Conservation (phyloP, 768 basidiomycete species). For the Rhodotorula diobovata region DNA sequence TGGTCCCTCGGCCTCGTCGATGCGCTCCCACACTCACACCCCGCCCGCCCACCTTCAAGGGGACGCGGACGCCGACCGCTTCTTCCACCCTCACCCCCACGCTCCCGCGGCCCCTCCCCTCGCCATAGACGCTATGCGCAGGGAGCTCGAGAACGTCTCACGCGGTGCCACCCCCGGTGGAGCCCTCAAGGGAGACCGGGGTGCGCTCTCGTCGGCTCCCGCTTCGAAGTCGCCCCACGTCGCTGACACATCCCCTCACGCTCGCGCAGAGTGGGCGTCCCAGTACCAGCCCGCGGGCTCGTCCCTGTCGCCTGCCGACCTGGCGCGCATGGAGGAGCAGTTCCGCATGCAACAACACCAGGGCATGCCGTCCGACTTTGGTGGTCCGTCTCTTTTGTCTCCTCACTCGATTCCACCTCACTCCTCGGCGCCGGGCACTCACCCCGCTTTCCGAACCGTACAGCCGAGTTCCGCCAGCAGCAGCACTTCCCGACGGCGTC, state of each 20-base stretch:
- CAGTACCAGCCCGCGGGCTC: constrained; percentile 29
- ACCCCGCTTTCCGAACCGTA: background rate
- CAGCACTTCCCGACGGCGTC: background rate
- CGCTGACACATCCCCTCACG: background rate
- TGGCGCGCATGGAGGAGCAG: constrained; percentile 35
- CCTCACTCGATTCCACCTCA: constrained; percentile 37
- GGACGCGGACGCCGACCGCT: constrained; percentile 26
- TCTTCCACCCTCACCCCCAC: constrained; percentile 23
- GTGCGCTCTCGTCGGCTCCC: background rate
- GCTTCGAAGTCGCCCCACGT: too few relatives aligned
- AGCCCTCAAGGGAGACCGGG: constrained; percentile 22
- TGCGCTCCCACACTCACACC: constrained; percentile 2
- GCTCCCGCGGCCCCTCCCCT: background rate
- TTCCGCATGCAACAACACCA: constrained; percentile 30
- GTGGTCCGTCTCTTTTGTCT: constrained; percentile 21
- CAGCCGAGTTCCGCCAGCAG: constrained; percentile 39
- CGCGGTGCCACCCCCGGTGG: background rate
- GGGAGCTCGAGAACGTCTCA: constrained; percentile 29
- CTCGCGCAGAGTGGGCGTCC: constrained; percentile 21
- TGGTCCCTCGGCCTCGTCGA: background rate
- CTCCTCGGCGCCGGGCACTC: background rate
- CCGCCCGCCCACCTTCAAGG: background rate
- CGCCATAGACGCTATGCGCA: constrained; percentile 17
- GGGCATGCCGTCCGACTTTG: constrained; percentile 15
- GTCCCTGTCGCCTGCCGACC: constrained; percentile 19